Conservation (phyloP, 2,329 filamentous ascomycete species). For the Ophiocordyceps sinensis region DNA sequence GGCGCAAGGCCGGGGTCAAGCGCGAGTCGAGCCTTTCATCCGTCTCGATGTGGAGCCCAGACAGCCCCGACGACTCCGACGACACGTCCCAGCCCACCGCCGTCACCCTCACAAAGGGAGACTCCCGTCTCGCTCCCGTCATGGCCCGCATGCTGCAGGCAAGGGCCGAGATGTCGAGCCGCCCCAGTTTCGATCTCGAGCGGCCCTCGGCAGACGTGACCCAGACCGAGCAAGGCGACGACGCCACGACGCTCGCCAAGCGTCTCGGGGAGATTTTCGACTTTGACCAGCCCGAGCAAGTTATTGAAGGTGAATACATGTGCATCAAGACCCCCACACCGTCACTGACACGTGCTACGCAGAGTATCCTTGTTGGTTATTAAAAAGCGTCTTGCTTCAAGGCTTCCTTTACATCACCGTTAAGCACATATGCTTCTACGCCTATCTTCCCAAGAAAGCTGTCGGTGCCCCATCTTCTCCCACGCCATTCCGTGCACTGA, state of each 20-base stretch:
- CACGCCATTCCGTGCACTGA: slow-evolving; percentile 5
- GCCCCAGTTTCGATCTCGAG: slow-evolving; percentile 43
- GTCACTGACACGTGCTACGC: slow-evolving; percentile 1
- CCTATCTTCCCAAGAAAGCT: slow-evolving; percentile 87
- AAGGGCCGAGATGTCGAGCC: slow-evolving; percentile 44
- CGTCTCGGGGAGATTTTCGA: slow-evolving; percentile 74
- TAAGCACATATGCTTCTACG: slow-evolving; percentile 91
- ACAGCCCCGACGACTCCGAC: slow-evolving; percentile 13
- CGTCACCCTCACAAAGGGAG: slow-evolving; percentile 10
- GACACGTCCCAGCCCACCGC: slow-evolving; percentile 9
- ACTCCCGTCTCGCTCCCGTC: slow-evolving; percentile 47
- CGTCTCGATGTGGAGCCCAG: slow-evolving; percentile 19
- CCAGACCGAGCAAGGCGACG: slow-evolving; percentile 18
- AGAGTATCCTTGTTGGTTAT: slow-evolving; percentile 88
- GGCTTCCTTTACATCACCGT: slow-evolving; percentile 93
- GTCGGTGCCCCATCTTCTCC: slow-evolving; percentile 29
- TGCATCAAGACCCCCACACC: slow-evolving; percentile 1
- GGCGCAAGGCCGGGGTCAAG: slow-evolving; percentile 27
- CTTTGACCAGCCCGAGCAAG: slow-evolving; percentile 68
- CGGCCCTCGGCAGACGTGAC: slow-evolving; percentile 25
- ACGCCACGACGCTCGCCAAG: slow-evolving; percentile 47
- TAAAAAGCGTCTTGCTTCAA: slow-evolving; percentile 83
- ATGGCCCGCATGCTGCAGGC: slow-evolving; percentile 69
- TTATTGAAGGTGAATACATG: slow-evolving; percentile 49
- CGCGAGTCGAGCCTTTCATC: slow-evolving; percentile 25